These are phyloP conservation scores for Elaeis guineensis DNA, from an alignment of 176 grass and related monocot genomes.

Conservation along the genomic window DNA sequence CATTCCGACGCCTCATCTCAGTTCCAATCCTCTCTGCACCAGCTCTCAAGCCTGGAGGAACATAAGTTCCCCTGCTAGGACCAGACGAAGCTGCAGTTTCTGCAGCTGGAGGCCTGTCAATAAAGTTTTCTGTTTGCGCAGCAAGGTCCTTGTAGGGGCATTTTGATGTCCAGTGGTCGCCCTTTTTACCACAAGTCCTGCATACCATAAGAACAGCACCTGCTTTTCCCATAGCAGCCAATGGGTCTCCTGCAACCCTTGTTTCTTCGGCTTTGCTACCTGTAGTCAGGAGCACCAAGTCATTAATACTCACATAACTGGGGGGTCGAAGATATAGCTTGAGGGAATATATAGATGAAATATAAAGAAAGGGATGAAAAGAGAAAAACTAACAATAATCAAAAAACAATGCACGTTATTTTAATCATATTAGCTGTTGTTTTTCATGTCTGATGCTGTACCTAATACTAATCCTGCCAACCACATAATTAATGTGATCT, in stretches of 20 bases:
- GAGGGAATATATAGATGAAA: too few species aligned
- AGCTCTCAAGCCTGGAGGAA: conserved; percentile 74
- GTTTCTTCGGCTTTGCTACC: conserved; percentile 60
- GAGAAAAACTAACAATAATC: too few species aligned
- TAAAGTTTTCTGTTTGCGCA: conserved; percentile 20
- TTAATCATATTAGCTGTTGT: too few species aligned
- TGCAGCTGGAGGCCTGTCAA: conserved; percentile 30
- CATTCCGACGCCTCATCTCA: conserved; percentile 42
- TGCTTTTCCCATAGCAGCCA: conserved; percentile 27
- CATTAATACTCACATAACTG: too few species aligned
- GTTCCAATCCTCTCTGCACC: conserved; percentile 41
- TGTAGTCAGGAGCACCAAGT: not conserved
- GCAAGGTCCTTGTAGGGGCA: conserved; percentile 76
- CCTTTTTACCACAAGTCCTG: conserved; percentile 74
- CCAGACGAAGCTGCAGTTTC: conserved; percentile 24
- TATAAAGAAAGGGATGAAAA: too few species aligned
- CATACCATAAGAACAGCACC: conserved; percentile 77
- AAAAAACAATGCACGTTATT: too few species aligned
- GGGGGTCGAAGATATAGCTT: too few species aligned
- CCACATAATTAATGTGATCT: too few species aligned
- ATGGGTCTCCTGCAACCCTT: conserved; percentile 30
- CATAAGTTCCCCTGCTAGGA: conserved; percentile 55
- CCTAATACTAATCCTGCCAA: too few species aligned
- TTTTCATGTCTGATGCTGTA: too few species aligned
- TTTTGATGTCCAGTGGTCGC: conserved; percentile 82